Evolutionary conservation across 352 stramenopile species (phyloP).

Genomic region (Pythium periplocum): DNA sequence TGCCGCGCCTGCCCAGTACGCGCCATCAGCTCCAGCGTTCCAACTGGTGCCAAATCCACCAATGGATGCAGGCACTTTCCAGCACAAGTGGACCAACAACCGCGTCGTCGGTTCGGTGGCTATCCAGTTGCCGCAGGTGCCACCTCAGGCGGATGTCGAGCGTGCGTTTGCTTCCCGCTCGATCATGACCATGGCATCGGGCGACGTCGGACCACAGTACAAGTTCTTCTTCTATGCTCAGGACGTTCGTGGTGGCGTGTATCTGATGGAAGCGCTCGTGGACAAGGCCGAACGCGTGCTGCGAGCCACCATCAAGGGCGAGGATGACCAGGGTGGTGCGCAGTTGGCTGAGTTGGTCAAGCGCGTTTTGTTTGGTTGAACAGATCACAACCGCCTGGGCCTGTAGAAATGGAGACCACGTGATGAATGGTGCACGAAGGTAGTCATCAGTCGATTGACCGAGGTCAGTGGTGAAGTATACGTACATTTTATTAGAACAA

Average conservation of each 20-base stretch:
- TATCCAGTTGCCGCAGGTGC: conserved; percentile 53
- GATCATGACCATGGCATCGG: conserved; percentile 78
- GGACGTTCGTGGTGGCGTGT: conserved; percentile 51
- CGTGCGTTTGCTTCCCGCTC: conserved; percentile 42
- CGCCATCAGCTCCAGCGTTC: conserved; percentile 25
- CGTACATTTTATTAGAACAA: too few relatives aligned
- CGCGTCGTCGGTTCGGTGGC: conserved; percentile 58
- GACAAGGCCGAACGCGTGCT: conserved; percentile 63
- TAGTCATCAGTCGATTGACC: too few relatives aligned
- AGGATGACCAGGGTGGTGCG: conserved; percentile 47
- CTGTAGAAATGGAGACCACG: too few relatives aligned
- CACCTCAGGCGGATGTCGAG: conserved; percentile 60
- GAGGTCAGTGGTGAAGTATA: too few relatives aligned
- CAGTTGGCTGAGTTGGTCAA: conserved; percentile 65
- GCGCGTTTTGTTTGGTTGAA: conserved; percentile 39
- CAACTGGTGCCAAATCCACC: conserved; percentile 50
- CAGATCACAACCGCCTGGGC: too few relatives aligned
- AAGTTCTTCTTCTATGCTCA: conserved; percentile 87
- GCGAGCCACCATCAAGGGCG: conserved; percentile 68
- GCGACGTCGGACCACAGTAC: conserved; percentile 73
- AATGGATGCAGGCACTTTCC: conserved; percentile 74
- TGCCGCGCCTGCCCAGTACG: conserved; percentile 7
- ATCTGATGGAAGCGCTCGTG: conserved; percentile 67
- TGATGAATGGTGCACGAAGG: too few relatives aligned
- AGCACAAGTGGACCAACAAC: conserved; percentile 63